Evolutionary conservation across 495 filamentous ascomycete species (phyloP).

Genomic region (Hypoxylon crocopeplum): DNA sequence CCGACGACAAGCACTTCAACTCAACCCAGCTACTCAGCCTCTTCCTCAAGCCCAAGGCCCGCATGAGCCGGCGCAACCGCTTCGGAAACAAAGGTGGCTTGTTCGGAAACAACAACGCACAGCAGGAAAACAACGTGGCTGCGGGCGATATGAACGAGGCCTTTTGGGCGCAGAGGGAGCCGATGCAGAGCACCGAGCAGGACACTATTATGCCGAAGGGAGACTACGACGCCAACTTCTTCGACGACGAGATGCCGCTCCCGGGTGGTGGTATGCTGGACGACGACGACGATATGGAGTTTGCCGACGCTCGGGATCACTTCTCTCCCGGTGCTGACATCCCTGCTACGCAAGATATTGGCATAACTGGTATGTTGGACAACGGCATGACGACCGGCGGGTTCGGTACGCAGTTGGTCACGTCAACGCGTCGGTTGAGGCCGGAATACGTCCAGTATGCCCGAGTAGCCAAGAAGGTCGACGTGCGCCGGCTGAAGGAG

Average conservation of each 20-base stretch:
- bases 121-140: constrained; percentile 60
- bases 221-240: constrained; percentile 97
- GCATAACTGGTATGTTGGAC: constrained; percentile 56
- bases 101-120: constrained; percentile 44
- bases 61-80: constrained; percentile 59
- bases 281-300: constrained; percentile 77
- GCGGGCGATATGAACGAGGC: constrained; percentile 88
- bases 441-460: constrained; percentile 98
- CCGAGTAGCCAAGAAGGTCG: constrained; percentile 97
- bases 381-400: constrained; percentile 63
- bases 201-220: constrained; percentile 61
- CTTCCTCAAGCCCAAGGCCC: constrained; percentile 93
- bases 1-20: constrained; percentile 98
- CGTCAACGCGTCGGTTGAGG: constrained; percentile 77
- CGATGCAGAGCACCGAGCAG: constrained; percentile 48
- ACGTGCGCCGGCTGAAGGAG: constrained; percentile 90
- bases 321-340: constrained; percentile 77
- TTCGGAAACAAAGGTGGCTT: constrained; percentile 44
- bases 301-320: constrained; percentile 90
- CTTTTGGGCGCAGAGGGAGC: constrained; percentile 88
- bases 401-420: constrained; percentile 94
- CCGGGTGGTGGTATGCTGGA: constrained; percentile 75
- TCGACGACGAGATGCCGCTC: constrained; percentile 89
- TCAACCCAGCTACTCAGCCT: constrained; percentile 85
- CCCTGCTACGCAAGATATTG: constrained; percentile 48